Evolutionary conservation across 352 stramenopile genomes (phyloP).

Genomic region (Nothophytophthora sp.): DNA sequence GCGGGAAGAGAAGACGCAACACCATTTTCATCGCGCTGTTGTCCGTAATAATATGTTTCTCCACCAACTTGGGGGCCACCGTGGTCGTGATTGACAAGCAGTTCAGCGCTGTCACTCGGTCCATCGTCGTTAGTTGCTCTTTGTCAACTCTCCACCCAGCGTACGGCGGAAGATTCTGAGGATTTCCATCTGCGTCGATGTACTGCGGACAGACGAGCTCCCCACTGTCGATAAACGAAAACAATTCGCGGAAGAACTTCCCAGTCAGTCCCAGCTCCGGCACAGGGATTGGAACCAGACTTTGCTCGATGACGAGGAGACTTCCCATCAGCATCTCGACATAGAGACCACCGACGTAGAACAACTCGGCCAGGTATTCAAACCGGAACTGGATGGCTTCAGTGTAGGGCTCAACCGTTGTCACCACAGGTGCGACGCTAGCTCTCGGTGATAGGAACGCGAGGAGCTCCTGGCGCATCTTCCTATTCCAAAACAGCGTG

Average conservation of each 20-base stretch:
- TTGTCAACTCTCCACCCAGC: slow-evolving; percentile 58
- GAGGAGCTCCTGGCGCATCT: slow-evolving; percentile 69
- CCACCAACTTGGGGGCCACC: slow-evolving; percentile 57
- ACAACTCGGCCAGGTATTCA: slow-evolving; percentile 59
- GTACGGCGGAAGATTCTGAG: slow-evolving; percentile 44
- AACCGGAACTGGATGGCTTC: slow-evolving; percentile 71
- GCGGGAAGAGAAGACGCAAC: slow-evolving; percentile 70
- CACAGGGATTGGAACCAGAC: slow-evolving; percentile 32
- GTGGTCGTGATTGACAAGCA: slow-evolving; percentile 63
- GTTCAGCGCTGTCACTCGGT: slow-evolving; percentile 63
- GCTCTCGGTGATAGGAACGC: slow-evolving; percentile 52
- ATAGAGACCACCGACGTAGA: slow-evolving; percentile 73
- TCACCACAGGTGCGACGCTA: slow-evolving; percentile 29
- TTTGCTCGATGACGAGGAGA: slow-evolving; percentile 68
- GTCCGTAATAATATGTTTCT: slow-evolving; percentile 56
- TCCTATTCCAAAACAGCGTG: slow-evolving; percentile 79
- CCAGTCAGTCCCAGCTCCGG: slow-evolving; percentile 59
- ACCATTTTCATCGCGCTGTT: slow-evolving; percentile 71
- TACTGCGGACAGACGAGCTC: slow-evolving; percentile 41
- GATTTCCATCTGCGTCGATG: slow-evolving; percentile 25
- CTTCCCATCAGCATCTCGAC: slow-evolving; percentile 74
- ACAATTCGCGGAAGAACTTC: slow-evolving; percentile 73
- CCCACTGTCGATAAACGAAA: slow-evolving; percentile 78
- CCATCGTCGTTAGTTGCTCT: slow-evolving; percentile 46
- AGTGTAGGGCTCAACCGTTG: slow-evolving; percentile 42